phyloP scores from a whole-genome alignment of 139 green algal species.

The Deuterostichococcus epilithicus region DNA sequence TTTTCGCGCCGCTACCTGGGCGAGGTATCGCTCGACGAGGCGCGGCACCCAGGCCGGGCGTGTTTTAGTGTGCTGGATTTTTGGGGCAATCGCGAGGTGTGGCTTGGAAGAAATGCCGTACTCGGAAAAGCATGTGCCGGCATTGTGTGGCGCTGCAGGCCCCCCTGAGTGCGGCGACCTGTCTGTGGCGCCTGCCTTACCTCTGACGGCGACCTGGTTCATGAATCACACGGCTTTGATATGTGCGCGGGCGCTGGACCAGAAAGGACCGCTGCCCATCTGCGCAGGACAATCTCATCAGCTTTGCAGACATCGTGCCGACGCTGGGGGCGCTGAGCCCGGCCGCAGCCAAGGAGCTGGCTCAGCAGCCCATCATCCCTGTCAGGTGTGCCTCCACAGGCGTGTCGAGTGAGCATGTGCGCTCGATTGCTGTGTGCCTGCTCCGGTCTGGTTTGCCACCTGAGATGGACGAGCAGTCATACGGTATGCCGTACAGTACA shows the following conservation, averaged over 20 bases:
- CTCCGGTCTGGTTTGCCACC: too few species aligned
- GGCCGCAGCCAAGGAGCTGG: neutral
- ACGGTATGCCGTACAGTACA: too few species aligned
- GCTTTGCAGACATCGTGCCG: constrained; percentile 36
- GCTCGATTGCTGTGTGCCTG: too few species aligned
- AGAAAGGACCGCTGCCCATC: too few species aligned
- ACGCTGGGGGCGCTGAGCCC: constrained; percentile 40
- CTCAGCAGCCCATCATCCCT: constrained; percentile 25
- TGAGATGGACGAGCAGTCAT: too few species aligned
- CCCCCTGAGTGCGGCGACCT: neutral
- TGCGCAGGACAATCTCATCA: constrained; percentile 55
- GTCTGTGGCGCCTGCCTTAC: neutral
- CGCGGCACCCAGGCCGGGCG: neutral
- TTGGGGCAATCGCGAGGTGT: constrained; percentile 70
- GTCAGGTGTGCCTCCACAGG: constrained; percentile 20
- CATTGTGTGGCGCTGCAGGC: neutral
- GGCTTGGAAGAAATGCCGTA: neutral
- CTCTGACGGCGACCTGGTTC: neutral
- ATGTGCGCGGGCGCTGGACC: neutral
- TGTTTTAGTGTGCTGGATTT: constrained; percentile 71
- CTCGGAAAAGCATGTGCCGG: neutral
- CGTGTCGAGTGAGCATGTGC: too few species aligned
- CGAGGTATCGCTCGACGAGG: constrained; percentile 57
- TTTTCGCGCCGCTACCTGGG: constrained; percentile 74
- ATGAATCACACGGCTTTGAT: neutral